phyloP scores from a whole-genome alignment of 768 basidiomycete genomes.

The Suillus subluteus region DNA sequence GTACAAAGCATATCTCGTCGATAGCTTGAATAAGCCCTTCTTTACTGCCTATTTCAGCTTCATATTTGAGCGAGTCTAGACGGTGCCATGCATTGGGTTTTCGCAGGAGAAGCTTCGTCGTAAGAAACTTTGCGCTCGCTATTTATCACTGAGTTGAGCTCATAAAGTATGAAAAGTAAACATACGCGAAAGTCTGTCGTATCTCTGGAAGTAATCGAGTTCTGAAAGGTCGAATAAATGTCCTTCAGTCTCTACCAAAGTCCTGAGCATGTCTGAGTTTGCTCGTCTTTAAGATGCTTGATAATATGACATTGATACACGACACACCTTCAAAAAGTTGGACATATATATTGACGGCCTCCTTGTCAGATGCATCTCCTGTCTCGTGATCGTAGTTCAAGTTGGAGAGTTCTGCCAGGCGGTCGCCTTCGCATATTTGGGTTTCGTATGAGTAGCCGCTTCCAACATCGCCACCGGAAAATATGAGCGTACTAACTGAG shows the following conservation, averaged over 20 bases:
- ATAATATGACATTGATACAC: background rate
- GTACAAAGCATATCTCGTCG: conserved; percentile 42
- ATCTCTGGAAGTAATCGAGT: conserved; percentile 44
- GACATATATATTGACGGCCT: conserved; percentile 26
- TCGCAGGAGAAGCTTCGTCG: conserved; percentile 64
- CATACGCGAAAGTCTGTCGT: conserved; percentile 55
- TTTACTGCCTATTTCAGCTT: conserved; percentile 42
- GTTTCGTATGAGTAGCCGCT: conserved; percentile 20
- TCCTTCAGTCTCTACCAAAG: conserved; percentile 51
- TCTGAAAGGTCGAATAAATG: conserved; percentile 58
- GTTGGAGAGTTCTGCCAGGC: conserved; percentile 13
- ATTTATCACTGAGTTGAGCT: conserved; percentile 16
- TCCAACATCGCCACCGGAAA: conserved; percentile 32
- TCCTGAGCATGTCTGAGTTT: conserved; percentile 55
- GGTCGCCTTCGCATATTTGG: conserved; percentile 10
- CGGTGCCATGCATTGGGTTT: conserved; percentile 60
- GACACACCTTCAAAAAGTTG: conserved; percentile 34
- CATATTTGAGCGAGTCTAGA: conserved; percentile 46
- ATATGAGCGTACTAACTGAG: conserved; percentile 31
- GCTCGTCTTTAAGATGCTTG: background rate
- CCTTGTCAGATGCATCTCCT: conserved; percentile 3
- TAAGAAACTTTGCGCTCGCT: conserved; percentile 65
- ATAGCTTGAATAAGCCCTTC: conserved; percentile 45
- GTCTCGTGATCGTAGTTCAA: conserved; percentile 1
- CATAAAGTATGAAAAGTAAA: conserved; percentile 12